These are phyloP conservation scores for Tripterygium wilfordii DNA, from an alignment of 177 flowering plant species.

Conservation along the genomic window DNA sequence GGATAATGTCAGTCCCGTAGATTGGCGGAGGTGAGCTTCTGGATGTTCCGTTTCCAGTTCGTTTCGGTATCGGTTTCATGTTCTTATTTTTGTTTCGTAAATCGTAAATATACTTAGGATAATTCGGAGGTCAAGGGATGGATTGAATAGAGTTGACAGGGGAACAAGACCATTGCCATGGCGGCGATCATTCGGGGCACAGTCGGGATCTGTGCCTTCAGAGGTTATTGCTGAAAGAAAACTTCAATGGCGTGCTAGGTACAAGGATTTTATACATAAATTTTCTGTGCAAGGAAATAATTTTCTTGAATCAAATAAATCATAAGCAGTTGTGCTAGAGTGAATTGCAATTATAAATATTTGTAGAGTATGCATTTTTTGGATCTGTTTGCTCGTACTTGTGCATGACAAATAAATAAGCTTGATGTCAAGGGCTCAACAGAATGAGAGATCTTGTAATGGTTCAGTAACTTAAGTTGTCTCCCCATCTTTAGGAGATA, in stretches of 20 bases:
- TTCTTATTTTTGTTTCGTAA: background rate
- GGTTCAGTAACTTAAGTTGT: too few relatives aligned
- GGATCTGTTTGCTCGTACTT: too few relatives aligned
- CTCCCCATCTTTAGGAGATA: too few relatives aligned
- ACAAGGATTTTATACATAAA: too few relatives aligned
- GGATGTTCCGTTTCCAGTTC: background rate
- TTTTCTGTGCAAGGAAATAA: too few relatives aligned
- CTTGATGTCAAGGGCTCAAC: too few relatives aligned
- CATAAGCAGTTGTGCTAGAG: background rate
- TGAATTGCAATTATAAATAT: too few relatives aligned
- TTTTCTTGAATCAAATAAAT: background rate
- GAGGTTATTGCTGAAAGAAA: constrained; percentile 41
- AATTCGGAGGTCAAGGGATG: constrained; percentile 27
- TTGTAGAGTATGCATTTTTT: too few relatives aligned
- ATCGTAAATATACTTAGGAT: constrained; percentile 16
- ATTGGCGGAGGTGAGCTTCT: background rate
- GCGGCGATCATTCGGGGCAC: constrained; percentile 60
- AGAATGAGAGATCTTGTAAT: too few relatives aligned
- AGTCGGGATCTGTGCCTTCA: constrained; percentile 24
- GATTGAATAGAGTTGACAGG: constrained; percentile 1
- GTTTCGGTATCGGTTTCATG: background rate
- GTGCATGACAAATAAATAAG: too few relatives aligned
- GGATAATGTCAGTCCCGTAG: background rate
- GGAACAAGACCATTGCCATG: constrained; percentile 51
- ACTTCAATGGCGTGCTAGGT: constrained; percentile 80